phyloP scores from a whole-genome alignment of 2,329 filamentous ascomycete species.

The Gnomoniopsis sp. region DNA sequence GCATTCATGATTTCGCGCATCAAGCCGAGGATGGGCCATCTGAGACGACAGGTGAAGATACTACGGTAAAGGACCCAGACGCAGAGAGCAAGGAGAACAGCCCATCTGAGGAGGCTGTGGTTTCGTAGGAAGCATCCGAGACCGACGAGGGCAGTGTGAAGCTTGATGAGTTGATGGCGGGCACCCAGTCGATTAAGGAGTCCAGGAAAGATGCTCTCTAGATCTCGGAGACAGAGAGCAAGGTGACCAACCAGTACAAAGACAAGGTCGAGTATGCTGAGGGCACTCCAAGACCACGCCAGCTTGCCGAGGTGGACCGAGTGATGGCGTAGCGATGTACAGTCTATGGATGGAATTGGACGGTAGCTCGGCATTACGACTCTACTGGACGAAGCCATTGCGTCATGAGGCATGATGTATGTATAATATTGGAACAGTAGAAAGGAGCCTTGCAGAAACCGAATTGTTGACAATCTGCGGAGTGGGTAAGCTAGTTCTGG shows the following conservation, averaged over 20 bases:
- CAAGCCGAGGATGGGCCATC: constrained; percentile 19
- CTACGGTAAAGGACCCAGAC: not conserved
- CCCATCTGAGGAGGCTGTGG: not conserved
- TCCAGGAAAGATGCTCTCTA: not conserved
- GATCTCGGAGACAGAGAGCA: too few relatives aligned
- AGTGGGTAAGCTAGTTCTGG: not conserved
- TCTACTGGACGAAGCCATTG: not conserved
- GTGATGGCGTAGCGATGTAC: not conserved
- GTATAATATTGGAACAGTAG: not conserved
- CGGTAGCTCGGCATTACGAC: not conserved
- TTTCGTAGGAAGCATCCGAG: not conserved
- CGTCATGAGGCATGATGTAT: not conserved
- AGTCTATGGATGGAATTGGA: not conserved
- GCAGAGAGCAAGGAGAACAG: constrained; percentile 1
- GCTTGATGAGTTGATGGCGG: not conserved
- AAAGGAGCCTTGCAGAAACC: not conserved
- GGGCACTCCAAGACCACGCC: too few relatives aligned
- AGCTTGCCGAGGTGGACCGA: too few relatives aligned
- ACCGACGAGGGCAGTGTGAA: not conserved
- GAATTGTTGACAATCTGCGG: not conserved
- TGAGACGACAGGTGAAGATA: not conserved
- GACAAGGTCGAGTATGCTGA: too few relatives aligned
- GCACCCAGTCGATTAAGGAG: not conserved
- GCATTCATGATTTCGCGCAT: constrained; percentile 12
- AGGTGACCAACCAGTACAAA: too few relatives aligned